Base-by-base conservation (phyloP, 1,284 basidiomycete species). In the Pisolithus thermaeus region DNA sequence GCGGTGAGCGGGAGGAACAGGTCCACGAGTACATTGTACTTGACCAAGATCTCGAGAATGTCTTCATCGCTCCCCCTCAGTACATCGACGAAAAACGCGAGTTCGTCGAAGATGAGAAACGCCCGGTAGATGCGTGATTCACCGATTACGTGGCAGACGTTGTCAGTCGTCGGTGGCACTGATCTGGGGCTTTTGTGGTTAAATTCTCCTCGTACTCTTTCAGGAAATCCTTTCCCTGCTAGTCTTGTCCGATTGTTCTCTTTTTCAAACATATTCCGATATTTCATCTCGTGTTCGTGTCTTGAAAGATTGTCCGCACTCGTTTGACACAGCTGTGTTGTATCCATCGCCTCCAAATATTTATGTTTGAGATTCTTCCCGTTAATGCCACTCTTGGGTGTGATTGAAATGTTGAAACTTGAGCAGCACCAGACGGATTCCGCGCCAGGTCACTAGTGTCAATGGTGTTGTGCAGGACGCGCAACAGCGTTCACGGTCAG, bases 11-110 rank as follows among this genome's bases (percentile, higher is more conserved):
- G 40, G 69, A 71, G 4, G 73, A 78, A 25, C 49, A 65, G 35
- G 61, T 62, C 46, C 63, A 59, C 45, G 66, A 69, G 44, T 73
- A 75, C 58, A 57, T 70, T 45, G 57, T 72, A 23, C 68, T 71
- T 48, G 67, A 68, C 22, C 69, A 63, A 28, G 58, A 62, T 46
- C 58, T 64, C 28, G 68, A 69, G 41, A 54, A 72, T 53, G 65
- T 72, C 35, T 64, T 71, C 47, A 69, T 75, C 32, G 62, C 77
- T 28, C 78, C 80, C 35, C 80, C 79, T 7, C 61, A 72, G 57
- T 83, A 81, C 63, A 68, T 68, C 30, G 77, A 80, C 54, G 75
- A 80, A 65, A 80, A 81, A 60, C 63, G 61, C 56, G 65, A 50
- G 54, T 59, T 43, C 27, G 38, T 48, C 23, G 52, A 54, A 23